Percentiles rank a stretch among this genome's conserved stretches.
Conservation (phyloP, 164 flowering plant genomes). For the Piper longum region DNA sequence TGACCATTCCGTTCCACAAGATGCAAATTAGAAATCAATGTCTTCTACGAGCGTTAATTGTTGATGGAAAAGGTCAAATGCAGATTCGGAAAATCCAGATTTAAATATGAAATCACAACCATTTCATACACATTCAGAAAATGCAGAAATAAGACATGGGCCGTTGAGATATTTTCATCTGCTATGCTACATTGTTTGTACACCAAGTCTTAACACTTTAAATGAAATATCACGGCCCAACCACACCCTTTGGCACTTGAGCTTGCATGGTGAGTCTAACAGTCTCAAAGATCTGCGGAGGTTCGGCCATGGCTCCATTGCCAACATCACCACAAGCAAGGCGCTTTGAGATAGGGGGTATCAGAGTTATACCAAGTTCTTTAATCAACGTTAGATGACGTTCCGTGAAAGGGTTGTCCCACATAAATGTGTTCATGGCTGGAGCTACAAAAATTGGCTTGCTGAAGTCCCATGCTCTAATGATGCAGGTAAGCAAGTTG, state of each 20-base stretch:
- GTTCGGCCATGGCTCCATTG: constrained; percentile 95
- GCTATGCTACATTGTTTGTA: background rate
- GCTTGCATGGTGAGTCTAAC: constrained; percentile 20
- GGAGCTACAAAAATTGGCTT: constrained; percentile 87
- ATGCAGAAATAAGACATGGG: no score
- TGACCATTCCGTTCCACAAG: no score
- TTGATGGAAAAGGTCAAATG: no score
- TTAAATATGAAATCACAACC: no score
- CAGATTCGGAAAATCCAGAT: no score
- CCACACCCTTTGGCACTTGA: constrained; percentile 1
- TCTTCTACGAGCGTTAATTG: no score
- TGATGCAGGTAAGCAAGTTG: constrained; percentile 72
- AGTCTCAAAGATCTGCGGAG: constrained; percentile 51
- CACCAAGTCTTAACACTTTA: background rate
- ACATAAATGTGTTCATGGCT: constrained; percentile 93
- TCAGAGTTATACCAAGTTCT: constrained; percentile 61
- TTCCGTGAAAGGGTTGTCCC: constrained; percentile 82
- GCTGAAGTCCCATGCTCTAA: constrained; percentile 85
- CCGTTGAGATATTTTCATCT: background rate
- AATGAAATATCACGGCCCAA: background rate
- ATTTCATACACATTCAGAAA: no score
- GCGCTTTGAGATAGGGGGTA: constrained; percentile 69
- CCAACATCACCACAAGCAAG: constrained; percentile 86
- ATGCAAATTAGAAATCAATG: no score
- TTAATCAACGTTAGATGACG: constrained; percentile 49